phyloP scores from a whole-genome alignment of 176 grass and related monocot species.

The Zea luxurians region DNA sequence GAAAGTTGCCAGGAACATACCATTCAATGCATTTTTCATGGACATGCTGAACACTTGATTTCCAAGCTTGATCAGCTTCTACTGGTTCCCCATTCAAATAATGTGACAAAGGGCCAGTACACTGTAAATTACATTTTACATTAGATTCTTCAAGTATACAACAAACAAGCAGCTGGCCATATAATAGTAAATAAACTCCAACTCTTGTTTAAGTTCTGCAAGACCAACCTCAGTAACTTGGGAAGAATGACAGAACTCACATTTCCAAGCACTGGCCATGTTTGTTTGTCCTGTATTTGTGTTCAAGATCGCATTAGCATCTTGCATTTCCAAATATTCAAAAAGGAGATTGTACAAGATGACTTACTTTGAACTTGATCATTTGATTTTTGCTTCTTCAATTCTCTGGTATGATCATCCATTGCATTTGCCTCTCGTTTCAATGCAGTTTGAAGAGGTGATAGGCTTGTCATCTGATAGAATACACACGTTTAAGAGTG shows the following conservation, averaged over 20 bases:
- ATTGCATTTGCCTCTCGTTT: slow-evolving; percentile 42
- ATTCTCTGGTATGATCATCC: slow-evolving; percentile 45
- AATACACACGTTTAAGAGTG: neutral
- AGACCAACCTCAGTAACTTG: slow-evolving; percentile 54
- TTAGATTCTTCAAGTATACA: slow-evolving; percentile 18
- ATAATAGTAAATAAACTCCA: slow-evolving; percentile 13
- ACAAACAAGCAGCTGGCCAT: neutral
- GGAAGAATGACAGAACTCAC: slow-evolving; percentile 76
- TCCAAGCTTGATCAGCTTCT: slow-evolving; percentile 54
- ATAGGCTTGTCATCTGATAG: slow-evolving; percentile 52
- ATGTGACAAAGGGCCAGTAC: slow-evolving; percentile 68
- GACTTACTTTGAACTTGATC: slow-evolving; percentile 45
- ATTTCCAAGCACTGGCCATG: slow-evolving; percentile 36
- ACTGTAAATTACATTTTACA: slow-evolving; percentile 45
- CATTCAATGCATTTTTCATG: slow-evolving; percentile 98
- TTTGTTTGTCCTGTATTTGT: slow-evolving; percentile 43
- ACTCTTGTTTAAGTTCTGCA: slow-evolving; percentile 19
- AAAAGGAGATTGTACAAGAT: slow-evolving; percentile 14
- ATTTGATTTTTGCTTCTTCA: slow-evolving; percentile 65
- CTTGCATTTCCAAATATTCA: slow-evolving; percentile 1
- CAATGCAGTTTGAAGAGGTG: slow-evolving; percentile 40
- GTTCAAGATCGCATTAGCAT: slow-evolving; percentile 12
- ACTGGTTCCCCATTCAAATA: slow-evolving; percentile 65
- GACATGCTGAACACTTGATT: slow-evolving; percentile 68
- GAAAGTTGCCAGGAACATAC: slow-evolving; percentile 41